Base-by-base conservation (phyloP, 768 basidiomycete genomes). In the Agaricus blazei region DNA sequence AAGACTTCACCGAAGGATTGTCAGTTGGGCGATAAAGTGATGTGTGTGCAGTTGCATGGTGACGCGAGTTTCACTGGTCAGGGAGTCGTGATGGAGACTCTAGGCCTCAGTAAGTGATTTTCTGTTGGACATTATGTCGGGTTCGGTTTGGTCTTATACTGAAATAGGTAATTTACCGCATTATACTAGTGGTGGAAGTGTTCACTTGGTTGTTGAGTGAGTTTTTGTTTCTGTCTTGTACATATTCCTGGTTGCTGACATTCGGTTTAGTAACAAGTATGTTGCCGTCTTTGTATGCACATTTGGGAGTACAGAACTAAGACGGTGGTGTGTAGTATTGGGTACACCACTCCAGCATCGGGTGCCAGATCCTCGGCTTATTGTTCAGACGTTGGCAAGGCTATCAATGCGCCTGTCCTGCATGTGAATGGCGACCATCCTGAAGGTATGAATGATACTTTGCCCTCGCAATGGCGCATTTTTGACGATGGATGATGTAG, bases 381-480 rank as follows among this genome's bases (percentile, higher is more conserved):
- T 64, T 93, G 90, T 64, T 90, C 90, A 0, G 91, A 93, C 65
- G 73, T 90, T 37, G 90, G 87, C 4, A 95, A 95, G 71, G 91
- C 90, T 87, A 86, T 94, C 61, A 87, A 90, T 56, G 85, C 90
- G 0, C 94, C 93, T 1, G 82, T 95, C 3, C 66, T 96, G 19
- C 94, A 96, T 58, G 91, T 94, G 57, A 97, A 95, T 59, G 93
- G 93, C 4, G 94, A 97, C 66, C 74, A 87, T 66, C 91, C 92
- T 0, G 92, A 96, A 79, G 90, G 90, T 75, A 51, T 15, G 51
- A 0, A 72, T 49, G 56, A 42, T 23, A 11, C 26, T 56, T 43
- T 19, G 19, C 19, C 4, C 15, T 51, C 29, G 19, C 12, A 7
- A 26, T 50, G 14, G 23, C 46, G 27, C 11, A 27, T 42, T 41